phyloP scores from a whole-genome alignment of 257 asterid genomes.

The Lycium barbarum region DNA sequence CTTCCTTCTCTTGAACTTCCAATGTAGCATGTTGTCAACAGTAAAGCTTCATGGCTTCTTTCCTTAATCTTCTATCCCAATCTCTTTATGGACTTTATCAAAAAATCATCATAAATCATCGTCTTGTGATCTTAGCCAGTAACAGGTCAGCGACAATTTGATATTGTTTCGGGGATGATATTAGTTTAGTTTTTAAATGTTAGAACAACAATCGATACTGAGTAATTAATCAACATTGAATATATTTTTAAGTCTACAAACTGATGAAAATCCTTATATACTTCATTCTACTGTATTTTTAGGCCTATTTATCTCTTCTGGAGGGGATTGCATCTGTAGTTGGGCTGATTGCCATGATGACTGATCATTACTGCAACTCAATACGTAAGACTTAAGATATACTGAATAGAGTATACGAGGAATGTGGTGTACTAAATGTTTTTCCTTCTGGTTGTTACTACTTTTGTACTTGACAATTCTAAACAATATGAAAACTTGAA shows the following conservation, averaged over 20 bases:
- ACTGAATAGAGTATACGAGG: too few relatives aligned
- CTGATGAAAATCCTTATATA: not conserved
- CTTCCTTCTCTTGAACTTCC: too few relatives aligned
- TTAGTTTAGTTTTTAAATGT: not conserved
- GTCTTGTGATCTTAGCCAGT: not conserved
- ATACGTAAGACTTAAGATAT: too few relatives aligned
- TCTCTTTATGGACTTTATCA: too few relatives aligned
- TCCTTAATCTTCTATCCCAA: too few relatives aligned
- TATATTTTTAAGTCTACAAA: not conserved
- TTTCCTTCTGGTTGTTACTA: too few relatives aligned
- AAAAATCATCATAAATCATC: not conserved
- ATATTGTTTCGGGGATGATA: not conserved
- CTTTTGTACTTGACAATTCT: too few relatives aligned
- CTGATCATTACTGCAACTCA: slow-evolving; percentile 83
- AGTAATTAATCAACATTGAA: not conserved
- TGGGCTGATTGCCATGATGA: slow-evolving; percentile 92
- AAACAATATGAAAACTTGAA: too few relatives aligned
- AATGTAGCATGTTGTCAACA: too few relatives aligned
- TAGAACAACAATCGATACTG: not conserved
- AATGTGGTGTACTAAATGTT: too few relatives aligned
- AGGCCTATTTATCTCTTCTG: slow-evolving; percentile 95
- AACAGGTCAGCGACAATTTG: not conserved
- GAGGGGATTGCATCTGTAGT: slow-evolving; percentile 87
- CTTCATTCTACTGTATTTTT: slow-evolving; percentile 39
- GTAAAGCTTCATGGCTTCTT: too few relatives aligned